Evolutionary conservation across 2,329 filamentous ascomycete species (phyloP).

Genomic region (Metarhizium anisopliae): DNA sequence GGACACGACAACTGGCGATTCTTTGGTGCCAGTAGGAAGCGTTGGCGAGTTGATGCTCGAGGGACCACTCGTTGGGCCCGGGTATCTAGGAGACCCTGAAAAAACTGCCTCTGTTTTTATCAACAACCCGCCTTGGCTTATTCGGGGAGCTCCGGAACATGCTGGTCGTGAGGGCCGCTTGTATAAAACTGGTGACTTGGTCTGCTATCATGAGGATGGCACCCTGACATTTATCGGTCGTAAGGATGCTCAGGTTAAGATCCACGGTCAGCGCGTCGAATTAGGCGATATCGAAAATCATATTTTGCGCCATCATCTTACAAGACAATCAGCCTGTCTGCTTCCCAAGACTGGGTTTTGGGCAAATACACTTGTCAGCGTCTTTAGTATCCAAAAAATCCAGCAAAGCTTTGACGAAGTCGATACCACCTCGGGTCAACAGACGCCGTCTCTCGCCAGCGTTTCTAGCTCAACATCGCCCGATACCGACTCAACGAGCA

Average conservation of each 20-base stretch:
- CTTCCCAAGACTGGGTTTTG: neutral
- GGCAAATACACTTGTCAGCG: constrained; percentile 6
- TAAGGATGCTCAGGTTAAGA: constrained; percentile 45
- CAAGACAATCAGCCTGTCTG: constrained; percentile 1
- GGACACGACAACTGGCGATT: constrained; percentile 1
- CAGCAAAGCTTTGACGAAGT: neutral
- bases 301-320: constrained; percentile 1
- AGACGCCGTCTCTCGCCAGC: neutral
- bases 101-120: constrained; percentile 8
- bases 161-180: constrained; percentile 10
- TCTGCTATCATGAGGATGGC: constrained; percentile 21
- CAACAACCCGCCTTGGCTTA: constrained; percentile 24
- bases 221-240: constrained; percentile 32
- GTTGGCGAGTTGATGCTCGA: constrained; percentile 8
- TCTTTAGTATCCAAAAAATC: neutral
- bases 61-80: constrained; percentile 10
- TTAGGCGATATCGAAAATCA: constrained; percentile 10
- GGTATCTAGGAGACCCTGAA: constrained; percentile 9
- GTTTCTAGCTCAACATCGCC: neutral
- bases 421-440: neutral
- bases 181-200: constrained; percentile 28
- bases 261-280: constrained; percentile 39
- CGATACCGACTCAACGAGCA: neutral
- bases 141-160: constrained; percentile 8
- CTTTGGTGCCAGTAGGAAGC: constrained; percentile 5